phyloP scores from a whole-genome alignment of 768 basidiomycete genomes.

The Russula sp. region DNA sequence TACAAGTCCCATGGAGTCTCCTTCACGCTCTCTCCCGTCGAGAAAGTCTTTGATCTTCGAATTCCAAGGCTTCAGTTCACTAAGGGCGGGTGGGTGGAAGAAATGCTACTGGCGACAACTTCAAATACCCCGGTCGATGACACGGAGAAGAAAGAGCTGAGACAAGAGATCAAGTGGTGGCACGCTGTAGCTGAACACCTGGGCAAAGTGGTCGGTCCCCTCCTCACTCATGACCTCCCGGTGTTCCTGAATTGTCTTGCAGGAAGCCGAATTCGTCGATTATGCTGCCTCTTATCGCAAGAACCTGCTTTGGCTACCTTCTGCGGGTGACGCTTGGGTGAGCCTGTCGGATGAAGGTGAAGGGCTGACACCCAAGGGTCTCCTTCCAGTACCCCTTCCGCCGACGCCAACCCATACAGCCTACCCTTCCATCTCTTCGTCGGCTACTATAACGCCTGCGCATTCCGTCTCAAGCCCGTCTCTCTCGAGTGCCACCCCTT shows the following conservation, averaged over 20 bases:
- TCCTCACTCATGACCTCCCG: background rate
- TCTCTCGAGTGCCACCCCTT: slow-evolving; percentile 19
- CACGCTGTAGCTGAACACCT: slow-evolving; percentile 54
- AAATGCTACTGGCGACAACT: slow-evolving; percentile 1
- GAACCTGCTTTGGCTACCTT: slow-evolving; percentile 54
- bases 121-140: slow-evolving; percentile 19
- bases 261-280: slow-evolving; percentile 41
- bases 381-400: slow-evolving; percentile 23
- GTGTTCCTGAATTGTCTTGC: background rate
- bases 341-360: slow-evolving; percentile 24
- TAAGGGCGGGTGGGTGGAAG: slow-evolving; percentile 27
- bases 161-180: slow-evolving; percentile 69
- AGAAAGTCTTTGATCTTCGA: slow-evolving; percentile 56
- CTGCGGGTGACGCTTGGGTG: slow-evolving; percentile 48
- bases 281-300: slow-evolving; percentile 34
- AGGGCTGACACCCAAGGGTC: slow-evolving; percentile 14
- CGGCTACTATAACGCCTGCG: slow-evolving; percentile 4
- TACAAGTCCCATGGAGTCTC: slow-evolving; percentile 35
- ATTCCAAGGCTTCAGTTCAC: slow-evolving; percentile 56
- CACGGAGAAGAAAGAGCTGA: slow-evolving; percentile 44
- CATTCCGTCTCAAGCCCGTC: background rate
- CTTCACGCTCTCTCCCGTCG: slow-evolving; percentile 41
- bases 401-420: slow-evolving; percentile 21
- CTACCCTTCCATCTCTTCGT: slow-evolving; percentile 22
- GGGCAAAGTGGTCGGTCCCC: slow-evolving; percentile 46